A percentile compares a stretch with the other conserved stretches of the same genome.
phyloP scores from a whole-genome alignment of 176 grass and related monocot genomes.

The Tillandsia fasciculata region DNA sequence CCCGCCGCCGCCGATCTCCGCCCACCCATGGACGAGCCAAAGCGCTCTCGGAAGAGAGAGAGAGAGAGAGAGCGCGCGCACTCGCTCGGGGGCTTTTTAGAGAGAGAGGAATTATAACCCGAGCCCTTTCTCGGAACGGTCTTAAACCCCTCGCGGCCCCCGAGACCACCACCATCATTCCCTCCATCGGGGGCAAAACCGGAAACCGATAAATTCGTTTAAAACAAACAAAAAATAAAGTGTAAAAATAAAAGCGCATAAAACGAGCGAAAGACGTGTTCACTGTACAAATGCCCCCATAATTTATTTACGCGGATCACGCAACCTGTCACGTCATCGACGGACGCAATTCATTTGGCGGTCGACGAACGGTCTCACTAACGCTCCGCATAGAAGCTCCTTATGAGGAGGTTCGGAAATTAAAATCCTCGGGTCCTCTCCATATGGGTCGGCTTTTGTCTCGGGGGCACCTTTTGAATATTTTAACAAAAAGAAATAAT shows the following conservation, averaged over 20 bases:
- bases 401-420: background rate
- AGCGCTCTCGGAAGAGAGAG: slow-evolving; percentile 8
- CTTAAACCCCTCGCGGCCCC: slow-evolving; percentile 20
- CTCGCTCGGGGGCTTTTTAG: background rate
- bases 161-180: slow-evolving; percentile 47
- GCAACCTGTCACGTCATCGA: slow-evolving; percentile 3
- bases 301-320: background rate
- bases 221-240: background rate
- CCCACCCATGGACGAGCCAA: slow-evolving; percentile 50
- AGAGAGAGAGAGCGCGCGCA: background rate
- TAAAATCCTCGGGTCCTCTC: background rate
- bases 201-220: slow-evolving; percentile 1
- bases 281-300: background rate
- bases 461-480: slow-evolving; percentile 17
- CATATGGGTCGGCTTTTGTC: background rate
- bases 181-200: slow-evolving; percentile 41
- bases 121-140: background rate
- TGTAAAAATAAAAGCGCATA: background rate
- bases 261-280: background rate
- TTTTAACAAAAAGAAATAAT: slow-evolving; percentile 21
- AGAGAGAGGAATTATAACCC: background rate
- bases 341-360: background rate
- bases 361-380: background rate
- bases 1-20: slow-evolving; percentile 33
- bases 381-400: background rate